A percentile compares a stretch with the other conserved stretches of the same genome.
Evolutionary conservation across 805 yeast species (phyloP).

Genomic region (Candida rishiriensis): DNA sequence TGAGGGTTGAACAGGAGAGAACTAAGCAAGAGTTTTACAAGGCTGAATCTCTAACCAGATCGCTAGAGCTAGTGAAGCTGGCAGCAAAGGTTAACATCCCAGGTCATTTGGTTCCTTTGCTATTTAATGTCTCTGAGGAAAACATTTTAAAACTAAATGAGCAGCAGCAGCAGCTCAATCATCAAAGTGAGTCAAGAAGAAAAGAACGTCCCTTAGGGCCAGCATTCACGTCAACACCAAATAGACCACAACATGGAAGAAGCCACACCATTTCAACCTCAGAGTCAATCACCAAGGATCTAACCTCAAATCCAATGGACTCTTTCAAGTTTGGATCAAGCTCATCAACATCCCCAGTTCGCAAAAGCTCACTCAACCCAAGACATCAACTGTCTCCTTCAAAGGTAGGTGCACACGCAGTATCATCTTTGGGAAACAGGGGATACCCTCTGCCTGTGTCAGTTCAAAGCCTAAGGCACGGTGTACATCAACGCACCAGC

Average conservation of each 20-base stretch:
- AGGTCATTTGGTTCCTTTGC: conserved; percentile 51
- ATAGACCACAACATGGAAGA: conserved; percentile 8
- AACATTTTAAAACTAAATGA: conserved; percentile 10
- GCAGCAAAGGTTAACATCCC: conserved; percentile 66
- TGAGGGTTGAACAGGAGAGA: conserved; percentile 68
- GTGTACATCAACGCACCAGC: conserved; percentile 34
- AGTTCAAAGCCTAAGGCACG: conserved; percentile 23
- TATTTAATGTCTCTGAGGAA: conserved; percentile 36
- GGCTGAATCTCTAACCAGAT: conserved; percentile 55
- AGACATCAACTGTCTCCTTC: conserved; percentile 35
- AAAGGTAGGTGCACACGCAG: conserved; percentile 68
- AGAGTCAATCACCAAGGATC: conserved; percentile 1
- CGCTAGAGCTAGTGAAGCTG: conserved; percentile 56
- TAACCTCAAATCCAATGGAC: conserved; percentile 18
- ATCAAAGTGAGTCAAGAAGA: neutral
- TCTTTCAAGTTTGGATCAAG: conserved; percentile 30
- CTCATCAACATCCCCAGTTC: conserved; percentile 8
- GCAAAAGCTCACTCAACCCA: conserved; percentile 14
- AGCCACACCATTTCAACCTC: conserved; percentile 11
- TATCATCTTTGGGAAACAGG: conserved; percentile 40
- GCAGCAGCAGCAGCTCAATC: conserved; percentile 1
- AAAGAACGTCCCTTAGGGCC: neutral
- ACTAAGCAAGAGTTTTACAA: conserved; percentile 77
- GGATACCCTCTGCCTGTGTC: conserved; percentile 13
- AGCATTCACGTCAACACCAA: conserved; percentile 7